phyloP scores from a whole-genome alignment of 225 moss, liverwort and hornwort species.

The Pleurozium schreberi region DNA sequence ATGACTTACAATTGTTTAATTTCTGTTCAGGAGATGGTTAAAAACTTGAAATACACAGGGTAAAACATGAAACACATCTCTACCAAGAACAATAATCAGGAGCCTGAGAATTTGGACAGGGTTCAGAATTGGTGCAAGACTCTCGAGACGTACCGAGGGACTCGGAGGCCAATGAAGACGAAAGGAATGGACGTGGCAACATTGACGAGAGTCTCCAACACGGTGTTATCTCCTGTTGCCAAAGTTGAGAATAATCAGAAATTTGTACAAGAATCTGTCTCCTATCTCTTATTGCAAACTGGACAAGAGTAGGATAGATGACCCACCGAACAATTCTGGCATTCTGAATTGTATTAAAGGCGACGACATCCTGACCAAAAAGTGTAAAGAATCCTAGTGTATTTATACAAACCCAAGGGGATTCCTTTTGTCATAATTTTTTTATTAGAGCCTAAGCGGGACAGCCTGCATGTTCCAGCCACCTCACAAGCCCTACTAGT shows the following conservation, averaged over 20 bases:
- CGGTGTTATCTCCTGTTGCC: constrained; percentile 55
- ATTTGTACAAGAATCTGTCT: neutral
- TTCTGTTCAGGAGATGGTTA: neutral
- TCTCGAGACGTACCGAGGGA: constrained; percentile 51
- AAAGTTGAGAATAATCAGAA: neutral
- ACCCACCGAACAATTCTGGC: neutral
- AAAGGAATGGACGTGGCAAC: constrained; percentile 93
- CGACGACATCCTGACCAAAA: neutral
- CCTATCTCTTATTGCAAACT: neutral
- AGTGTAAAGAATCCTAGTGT: neutral
- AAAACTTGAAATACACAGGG: neutral
- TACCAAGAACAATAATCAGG: neutral
- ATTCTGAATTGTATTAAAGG: neutral
- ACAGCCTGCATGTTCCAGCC: neutral
- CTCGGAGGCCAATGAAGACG: constrained; percentile 67
- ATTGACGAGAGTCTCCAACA: constrained; percentile 68
- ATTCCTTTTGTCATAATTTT: neutral
- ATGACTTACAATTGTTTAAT: neutral
- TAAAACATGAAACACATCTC: neutral
- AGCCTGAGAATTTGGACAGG: neutral
- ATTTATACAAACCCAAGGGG: neutral
- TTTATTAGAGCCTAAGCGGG: neutral
- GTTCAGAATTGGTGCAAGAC: neutral
- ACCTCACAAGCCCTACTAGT: neutral
- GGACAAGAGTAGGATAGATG: neutral